Conservation (phyloP, 208 protist genomes). For the Blechomonas ayalai region DNA sequence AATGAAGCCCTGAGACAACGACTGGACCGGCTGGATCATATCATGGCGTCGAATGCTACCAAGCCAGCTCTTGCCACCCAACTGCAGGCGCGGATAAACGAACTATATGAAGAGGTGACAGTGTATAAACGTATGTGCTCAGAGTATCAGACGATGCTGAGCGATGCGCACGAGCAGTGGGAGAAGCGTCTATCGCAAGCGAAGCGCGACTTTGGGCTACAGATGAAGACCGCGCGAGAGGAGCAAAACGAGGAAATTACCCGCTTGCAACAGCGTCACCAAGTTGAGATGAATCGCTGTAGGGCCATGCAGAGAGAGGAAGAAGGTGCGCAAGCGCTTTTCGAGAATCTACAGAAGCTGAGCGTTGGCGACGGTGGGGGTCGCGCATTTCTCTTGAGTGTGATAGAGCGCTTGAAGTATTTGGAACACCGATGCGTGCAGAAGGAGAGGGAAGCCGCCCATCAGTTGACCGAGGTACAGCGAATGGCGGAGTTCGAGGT, state of each 20-base stretch:
- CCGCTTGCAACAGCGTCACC: conserved; percentile 3
- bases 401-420: conserved; percentile 49
- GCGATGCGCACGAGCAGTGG: conserved; percentile 21
- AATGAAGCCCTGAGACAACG: no score
- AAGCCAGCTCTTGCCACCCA: conserved; percentile 6
- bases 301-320: no score
- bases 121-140: conserved; percentile 20
- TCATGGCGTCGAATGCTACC: no score
- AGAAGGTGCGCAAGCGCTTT: conserved; percentile 2
- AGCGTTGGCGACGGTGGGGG: no score
- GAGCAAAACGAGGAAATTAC: conserved; percentile 6
- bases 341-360: conserved; percentile 2
- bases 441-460: conserved; percentile 44
- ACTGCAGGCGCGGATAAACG: conserved; percentile 16
- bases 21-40: no score
- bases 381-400: conserved; percentile 40
- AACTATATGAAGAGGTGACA: conserved; percentile 10
- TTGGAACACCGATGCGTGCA: conserved; percentile 51
- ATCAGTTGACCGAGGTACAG: conserved; percentile 46
- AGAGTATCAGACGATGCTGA: conserved; percentile 18
- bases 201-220: conserved; percentile 25
- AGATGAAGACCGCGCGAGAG: conserved; percentile 14
- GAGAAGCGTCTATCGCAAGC: conserved; percentile 19
- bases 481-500: conserved; percentile 65
- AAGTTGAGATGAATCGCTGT: conserved; percentile 4